Conservation (phyloP, 768 basidiomycete genomes). For the Collybia sordida region DNA sequence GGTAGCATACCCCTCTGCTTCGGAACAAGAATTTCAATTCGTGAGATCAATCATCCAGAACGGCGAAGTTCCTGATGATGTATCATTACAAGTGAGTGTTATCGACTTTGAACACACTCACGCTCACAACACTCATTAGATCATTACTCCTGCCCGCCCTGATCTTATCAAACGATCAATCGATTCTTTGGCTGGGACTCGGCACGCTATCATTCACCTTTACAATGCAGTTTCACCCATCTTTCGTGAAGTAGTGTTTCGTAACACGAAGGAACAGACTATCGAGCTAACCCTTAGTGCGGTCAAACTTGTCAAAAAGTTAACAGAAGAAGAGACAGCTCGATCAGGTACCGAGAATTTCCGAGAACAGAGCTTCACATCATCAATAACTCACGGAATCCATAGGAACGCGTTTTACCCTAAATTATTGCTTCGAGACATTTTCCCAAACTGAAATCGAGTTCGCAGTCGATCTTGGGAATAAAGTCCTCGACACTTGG, state of each 20-base stretch:
- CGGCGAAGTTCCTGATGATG: constrained; percentile 67
- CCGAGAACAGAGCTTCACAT: too few species aligned
- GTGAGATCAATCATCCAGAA: constrained; percentile 69
- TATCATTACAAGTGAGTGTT: constrained; percentile 70
- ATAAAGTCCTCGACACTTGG: constrained; percentile 73
- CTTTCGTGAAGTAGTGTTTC: constrained; percentile 81
- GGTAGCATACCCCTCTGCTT: constrained; percentile 81
- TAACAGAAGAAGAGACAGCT: constrained; percentile 65
- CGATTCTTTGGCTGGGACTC: constrained; percentile 71
- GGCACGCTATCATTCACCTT: constrained; percentile 82
- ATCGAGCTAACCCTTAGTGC: constrained; percentile 69
- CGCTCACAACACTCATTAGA: constrained; percentile 35
- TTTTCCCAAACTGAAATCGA: constrained; percentile 85
- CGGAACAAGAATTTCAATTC: constrained; percentile 77
- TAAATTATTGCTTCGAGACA: constrained; percentile 85
- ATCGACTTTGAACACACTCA: neutral
- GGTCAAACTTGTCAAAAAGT: constrained; percentile 65
- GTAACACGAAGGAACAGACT: constrained; percentile 73
- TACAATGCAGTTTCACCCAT: constrained; percentile 80
- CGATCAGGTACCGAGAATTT: constrained; percentile 44
- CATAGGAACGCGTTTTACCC: constrained; percentile 60
- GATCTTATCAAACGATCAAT: constrained; percentile 77
- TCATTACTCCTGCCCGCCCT: constrained; percentile 77
- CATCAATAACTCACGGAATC: neutral
- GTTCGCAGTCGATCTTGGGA: constrained; percentile 75